Base-by-base conservation (phyloP, 805 yeast species). In the Torulaspora maleeae region DNA sequence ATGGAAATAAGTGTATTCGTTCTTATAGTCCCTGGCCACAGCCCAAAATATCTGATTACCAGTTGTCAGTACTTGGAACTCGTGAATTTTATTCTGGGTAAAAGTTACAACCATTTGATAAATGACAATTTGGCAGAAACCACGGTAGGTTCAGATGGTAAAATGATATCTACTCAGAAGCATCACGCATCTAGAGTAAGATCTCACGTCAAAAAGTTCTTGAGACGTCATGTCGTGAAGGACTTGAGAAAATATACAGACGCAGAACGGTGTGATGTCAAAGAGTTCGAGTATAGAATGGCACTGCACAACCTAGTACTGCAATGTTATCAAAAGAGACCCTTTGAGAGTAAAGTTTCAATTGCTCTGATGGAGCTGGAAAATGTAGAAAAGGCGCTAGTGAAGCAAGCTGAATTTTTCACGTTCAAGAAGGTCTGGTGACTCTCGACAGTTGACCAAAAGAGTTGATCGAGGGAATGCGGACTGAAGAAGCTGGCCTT, bases 61-160 rank as follows among this genome's bases (percentile, higher is more conserved):
- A 50, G 57, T 27, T 49, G 52, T 34, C 55, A 53, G 35, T 53
- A 53, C 36, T 44, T 53, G 34, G 52, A 49, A 37, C 38, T 53
- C 43, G 52, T 53, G 9, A 46, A 50, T 9, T 53, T 49, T 33
- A 46, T 51, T 37, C 45, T 53, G 27, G 57, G 57, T 4, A 44
- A 50, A 27, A 41, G 45, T 5, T 53, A 51, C 39, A 48, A 53
- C 27, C 48, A 45, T 32, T 27, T 43, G 25, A 43, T 53, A 5
- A 53, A 53, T 29, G 55, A 53, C 29, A 53, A 53, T 25, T 34
- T 46, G n/a, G 55, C 52, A 1, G 53, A 51, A 34, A 42, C 48
- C 4, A 51, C 57, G 4, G 52, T 52, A 7, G 57, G 57, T 5
- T 51, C 53, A 20, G 57, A 53, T 24, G 55, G 57, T 10, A 53